phyloP scores from a whole-genome alignment of 2,329 filamentous ascomycete species.

The Aureobasidium uvarum region DNA sequence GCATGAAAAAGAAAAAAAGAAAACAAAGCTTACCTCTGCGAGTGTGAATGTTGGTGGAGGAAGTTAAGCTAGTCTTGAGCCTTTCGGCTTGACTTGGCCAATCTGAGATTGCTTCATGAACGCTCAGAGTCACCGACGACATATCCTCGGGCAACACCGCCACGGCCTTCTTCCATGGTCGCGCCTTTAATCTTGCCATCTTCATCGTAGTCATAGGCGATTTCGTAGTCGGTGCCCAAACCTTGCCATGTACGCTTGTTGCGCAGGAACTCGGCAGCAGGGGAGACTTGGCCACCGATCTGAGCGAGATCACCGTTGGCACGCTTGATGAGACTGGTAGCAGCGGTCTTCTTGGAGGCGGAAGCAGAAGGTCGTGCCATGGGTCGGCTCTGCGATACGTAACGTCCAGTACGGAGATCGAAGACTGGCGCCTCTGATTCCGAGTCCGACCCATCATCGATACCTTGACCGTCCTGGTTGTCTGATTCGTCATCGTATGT shows the following conservation, averaged over 20 bases:
- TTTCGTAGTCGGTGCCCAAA: slow-evolving; percentile 78
- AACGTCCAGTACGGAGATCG: slow-evolving; percentile 82
- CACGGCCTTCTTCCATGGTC: slow-evolving; percentile 77
- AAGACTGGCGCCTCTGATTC: slow-evolving; percentile 77
- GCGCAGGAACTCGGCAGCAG: slow-evolving; percentile 82
- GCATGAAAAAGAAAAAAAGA: slow-evolving; percentile 30
- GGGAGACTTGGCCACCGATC: slow-evolving; percentile 83
- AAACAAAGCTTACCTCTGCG: slow-evolving; percentile 70
- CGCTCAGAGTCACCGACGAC: slow-evolving; percentile 59
- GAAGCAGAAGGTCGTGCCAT: slow-evolving; percentile 49
- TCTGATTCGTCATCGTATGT: slow-evolving; percentile 38
- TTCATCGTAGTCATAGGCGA: slow-evolving; percentile 59
- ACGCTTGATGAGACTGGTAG: slow-evolving; percentile 58
- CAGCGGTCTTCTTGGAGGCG: slow-evolving; percentile 17
- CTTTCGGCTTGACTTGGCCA: background rate
- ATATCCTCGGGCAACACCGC: slow-evolving; percentile 87
- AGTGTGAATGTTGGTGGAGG: no score
- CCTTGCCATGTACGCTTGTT: slow-evolving; percentile 88
- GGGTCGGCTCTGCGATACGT: slow-evolving; percentile 74
- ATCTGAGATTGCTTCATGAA: background rate
- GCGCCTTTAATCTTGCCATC: slow-evolving; percentile 54
- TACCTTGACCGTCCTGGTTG: slow-evolving; percentile 48
- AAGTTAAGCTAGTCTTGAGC: no score
- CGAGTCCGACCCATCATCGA: slow-evolving; percentile 68
- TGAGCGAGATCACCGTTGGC: slow-evolving; percentile 70